phyloP scores from a whole-genome alignment of 371 early-diverging fungal genomes.

The Apophysomyces sp. region DNA sequence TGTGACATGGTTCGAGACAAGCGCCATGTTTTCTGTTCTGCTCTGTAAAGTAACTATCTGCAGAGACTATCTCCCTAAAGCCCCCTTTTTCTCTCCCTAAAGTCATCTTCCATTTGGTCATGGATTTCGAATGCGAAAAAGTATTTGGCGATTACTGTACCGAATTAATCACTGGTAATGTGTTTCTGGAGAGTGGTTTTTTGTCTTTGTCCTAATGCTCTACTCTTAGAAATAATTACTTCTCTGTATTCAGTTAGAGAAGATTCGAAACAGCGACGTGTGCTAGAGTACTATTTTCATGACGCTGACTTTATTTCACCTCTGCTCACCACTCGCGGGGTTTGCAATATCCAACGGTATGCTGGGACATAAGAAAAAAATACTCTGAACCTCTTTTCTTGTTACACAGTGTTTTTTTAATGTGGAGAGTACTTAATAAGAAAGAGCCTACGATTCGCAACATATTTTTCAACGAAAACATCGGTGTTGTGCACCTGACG shows the following conservation, averaged over 20 bases:
- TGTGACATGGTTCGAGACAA: background rate
- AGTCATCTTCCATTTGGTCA: background rate
- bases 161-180: background rate
- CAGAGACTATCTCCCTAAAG: background rate
- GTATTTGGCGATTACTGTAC: background rate
- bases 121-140: conserved; percentile 1
- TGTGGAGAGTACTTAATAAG: conserved; percentile 23
- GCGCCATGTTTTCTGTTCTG: background rate
- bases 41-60: background rate
- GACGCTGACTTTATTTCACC: conserved; percentile 23
- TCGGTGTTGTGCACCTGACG: conserved; percentile 20
- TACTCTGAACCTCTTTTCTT: background rate
- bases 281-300: conserved; percentile 16
- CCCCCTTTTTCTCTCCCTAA: background rate
- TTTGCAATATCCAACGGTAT: conserved; percentile 23
- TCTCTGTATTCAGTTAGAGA: conserved; percentile 22
- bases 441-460: conserved; percentile 14
- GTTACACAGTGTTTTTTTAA: conserved; percentile 11
- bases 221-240: conserved; percentile 11
- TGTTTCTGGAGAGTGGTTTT: background rate
- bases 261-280: conserved; percentile 13
- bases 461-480: conserved; percentile 18
- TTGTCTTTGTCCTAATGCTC: background rate
- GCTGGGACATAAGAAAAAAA: background rate
- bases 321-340: conserved; percentile 9